A percentile compares a stretch with the other conserved stretches of the same genome.
phyloP scores from a whole-genome alignment of 2,329 filamentous ascomycete species.

The Aspergillus candidus region DNA sequence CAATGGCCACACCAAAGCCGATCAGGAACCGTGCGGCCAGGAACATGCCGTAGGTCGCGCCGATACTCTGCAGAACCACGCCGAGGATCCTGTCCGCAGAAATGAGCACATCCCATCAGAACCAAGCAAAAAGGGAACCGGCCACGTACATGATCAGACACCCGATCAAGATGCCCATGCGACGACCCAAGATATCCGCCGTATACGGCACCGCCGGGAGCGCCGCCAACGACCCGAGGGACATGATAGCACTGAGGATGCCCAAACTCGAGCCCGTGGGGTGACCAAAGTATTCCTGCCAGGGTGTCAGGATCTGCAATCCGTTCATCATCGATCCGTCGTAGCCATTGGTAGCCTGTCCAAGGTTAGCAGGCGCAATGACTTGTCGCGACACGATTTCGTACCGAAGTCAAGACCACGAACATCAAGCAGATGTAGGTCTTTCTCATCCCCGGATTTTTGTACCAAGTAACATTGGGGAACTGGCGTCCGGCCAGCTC shows the following conservation, averaged over 20 bases:
- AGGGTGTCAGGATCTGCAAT: slow-evolving; percentile 40
- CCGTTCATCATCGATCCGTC: slow-evolving; percentile 49
- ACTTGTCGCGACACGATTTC: background rate
- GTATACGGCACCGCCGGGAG: slow-evolving; percentile 45
- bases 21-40: slow-evolving; percentile 24
- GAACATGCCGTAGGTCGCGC: slow-evolving; percentile 24
- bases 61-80: slow-evolving; percentile 24
- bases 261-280: slow-evolving; percentile 35
- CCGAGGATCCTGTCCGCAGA: slow-evolving; percentile 17
- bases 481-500: slow-evolving; percentile 18
- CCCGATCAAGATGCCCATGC: slow-evolving; percentile 43
- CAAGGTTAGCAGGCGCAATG: background rate
- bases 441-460: slow-evolving; percentile 17
- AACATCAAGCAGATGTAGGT: slow-evolving; percentile 19
- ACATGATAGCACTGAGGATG: slow-evolving; percentile 45
- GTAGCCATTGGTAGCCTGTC: slow-evolving; percentile 41
- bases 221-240: slow-evolving; percentile 44
- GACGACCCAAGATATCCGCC: slow-evolving; percentile 44
- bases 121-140: background rate
- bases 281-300: slow-evolving; percentile 35
- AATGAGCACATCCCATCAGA: background rate
- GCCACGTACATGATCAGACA: slow-evolving; percentile 14
- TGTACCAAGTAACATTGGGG: slow-evolving; percentile 21
- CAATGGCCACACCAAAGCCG: slow-evolving; percentile 24
- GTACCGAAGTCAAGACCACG: slow-evolving; percentile 18